Evolutionary conservation across 2,329 filamentous ascomycete species (phyloP), one percentile per base, ranked within the genome.

Genomic region (Bipolaris oryzae): DNA sequence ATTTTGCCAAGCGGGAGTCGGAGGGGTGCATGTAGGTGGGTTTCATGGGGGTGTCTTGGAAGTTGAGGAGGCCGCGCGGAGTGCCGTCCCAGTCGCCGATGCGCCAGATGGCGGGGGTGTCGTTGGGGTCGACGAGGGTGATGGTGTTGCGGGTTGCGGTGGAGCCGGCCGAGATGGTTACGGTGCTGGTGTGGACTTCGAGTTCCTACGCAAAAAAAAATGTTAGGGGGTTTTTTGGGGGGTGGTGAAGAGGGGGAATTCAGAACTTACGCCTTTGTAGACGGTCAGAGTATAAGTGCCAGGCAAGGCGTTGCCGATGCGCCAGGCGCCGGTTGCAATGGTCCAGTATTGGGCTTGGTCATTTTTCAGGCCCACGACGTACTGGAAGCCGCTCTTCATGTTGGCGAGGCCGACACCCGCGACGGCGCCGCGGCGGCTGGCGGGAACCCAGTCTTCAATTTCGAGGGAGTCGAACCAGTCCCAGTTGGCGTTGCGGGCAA

Each of bases 1-100:
- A 74, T 3, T 66, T 64, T 4, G 71, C 58, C 21, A 71, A 72
- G 9, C 64, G 66, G 0, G 75, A 75, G 47, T 69, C 67, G 3
- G 65, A 77, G 2, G 76, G 76, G 50, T 78, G 77, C 76, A 78
- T 79, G 53, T 77, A 78, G 0, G 76, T 78, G 7, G 74, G 77
- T 59, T 78, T 76, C 70, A 77, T 77, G 6, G 76, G 72, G 7
- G 70, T 73, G 43, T 76, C 73, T 42, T 66, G 74, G 13, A 77
- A 68, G 52, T 89, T 89, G 64, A 81, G 82, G 78, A 89, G 87
- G 20, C 85, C 85, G 7, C 62, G 67, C 6, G 65, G 62, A 69
- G 85, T 81, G 41, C 86, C 86, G 63, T 89, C 86, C 76, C 84
- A 87, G 31, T 85, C 80, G 16, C 87, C 87, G 42, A 89, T 87